Evolutionary conservation across 2,329 filamentous ascomycete genomes (phyloP).

Genomic region (Alternaria arborescens): DNA sequence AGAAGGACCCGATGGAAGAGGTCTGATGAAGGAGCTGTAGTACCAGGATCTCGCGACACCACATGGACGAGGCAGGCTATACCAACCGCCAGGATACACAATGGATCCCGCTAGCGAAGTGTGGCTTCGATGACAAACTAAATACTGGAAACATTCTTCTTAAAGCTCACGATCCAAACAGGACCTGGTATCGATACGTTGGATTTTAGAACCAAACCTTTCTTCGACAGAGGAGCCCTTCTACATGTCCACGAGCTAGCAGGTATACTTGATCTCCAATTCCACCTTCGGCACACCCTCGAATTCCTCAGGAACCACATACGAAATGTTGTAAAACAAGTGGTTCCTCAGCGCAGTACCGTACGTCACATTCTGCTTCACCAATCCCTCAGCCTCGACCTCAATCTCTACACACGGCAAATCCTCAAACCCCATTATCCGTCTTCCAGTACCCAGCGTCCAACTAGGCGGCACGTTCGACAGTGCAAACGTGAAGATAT

Average conservation of each 20-base stretch:
- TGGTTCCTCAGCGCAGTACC: constrained; percentile 53
- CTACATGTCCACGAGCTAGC: constrained; percentile 30
- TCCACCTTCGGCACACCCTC: constrained; percentile 51
- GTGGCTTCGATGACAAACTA: neutral
- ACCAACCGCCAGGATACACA: neutral
- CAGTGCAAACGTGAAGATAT: constrained; percentile 32
- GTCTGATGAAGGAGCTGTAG: neutral
- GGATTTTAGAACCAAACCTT: accelerated
- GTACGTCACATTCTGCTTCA: constrained; percentile 50
- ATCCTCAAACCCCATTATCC: constrained; percentile 21
- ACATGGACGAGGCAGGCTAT: neutral
- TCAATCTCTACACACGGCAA: constrained; percentile 52
- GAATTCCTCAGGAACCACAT: constrained; percentile 54
- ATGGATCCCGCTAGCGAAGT: neutral
- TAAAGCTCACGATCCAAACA: neutral
- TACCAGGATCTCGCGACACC: neutral
- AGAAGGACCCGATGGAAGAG: neutral
- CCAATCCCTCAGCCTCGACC: constrained; percentile 51
- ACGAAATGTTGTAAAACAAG: constrained; percentile 59
- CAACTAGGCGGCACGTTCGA: constrained; percentile 30
- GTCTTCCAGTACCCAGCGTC: constrained; percentile 20
- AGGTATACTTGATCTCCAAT: constrained; percentile 48
- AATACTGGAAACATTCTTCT: neutral
- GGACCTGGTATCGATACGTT: neutral
- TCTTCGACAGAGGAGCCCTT: neutral